A percentile compares a stretch with the other conserved stretches of the same genome.
Evolutionary conservation across 2,329 filamentous ascomycete genomes (phyloP).

Genomic region (Camillea tinctor): DNA sequence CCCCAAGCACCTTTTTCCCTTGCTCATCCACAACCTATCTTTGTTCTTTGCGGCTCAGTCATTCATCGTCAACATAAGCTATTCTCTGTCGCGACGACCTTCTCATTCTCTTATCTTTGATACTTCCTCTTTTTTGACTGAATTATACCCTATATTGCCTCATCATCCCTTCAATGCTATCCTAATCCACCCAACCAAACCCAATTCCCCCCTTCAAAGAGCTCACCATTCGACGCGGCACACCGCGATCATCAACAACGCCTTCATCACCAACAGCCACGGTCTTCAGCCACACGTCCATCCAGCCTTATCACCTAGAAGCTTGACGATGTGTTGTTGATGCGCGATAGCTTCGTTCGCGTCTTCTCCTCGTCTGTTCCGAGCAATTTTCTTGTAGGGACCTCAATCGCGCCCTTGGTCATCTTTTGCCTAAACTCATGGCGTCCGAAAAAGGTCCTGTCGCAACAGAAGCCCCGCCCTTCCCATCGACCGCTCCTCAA

Average conservation of each 20-base stretch:
- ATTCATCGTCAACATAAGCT: constrained; percentile 26
- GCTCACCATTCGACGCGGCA: constrained; percentile 19
- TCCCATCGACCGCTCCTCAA: constrained; percentile 35
- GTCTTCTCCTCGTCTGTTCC: constrained; percentile 20
- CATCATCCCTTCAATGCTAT: constrained; percentile 1
- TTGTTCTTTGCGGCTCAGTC: constrained; percentile 33
- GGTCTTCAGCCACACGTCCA: constrained; percentile 35
- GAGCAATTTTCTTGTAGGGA: constrained; percentile 24
- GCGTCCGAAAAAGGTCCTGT: constrained; percentile 53
- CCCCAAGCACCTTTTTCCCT: constrained; percentile 30
- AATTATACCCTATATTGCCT: neutral
- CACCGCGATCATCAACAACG: constrained; percentile 31
- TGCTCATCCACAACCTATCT: constrained; percentile 34
- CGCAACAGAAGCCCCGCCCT: constrained; percentile 50
- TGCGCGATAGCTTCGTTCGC: constrained; percentile 28
- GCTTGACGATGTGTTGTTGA: constrained; percentile 33
- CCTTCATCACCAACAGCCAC: constrained; percentile 33
- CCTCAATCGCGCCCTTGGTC: constrained; percentile 23
- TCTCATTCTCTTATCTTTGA: constrained; percentile 6
- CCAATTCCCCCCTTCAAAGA: constrained; percentile 7
- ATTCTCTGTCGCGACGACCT: constrained; percentile 13
- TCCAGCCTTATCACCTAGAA: constrained; percentile 30
- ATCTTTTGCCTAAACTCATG: constrained; percentile 39
- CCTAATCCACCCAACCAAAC: constrained; percentile 4
- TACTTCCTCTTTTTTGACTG: constrained; percentile 7